phyloP scores from a whole-genome alignment of 129 eudicot species.

The Lactuca sativa region DNA sequence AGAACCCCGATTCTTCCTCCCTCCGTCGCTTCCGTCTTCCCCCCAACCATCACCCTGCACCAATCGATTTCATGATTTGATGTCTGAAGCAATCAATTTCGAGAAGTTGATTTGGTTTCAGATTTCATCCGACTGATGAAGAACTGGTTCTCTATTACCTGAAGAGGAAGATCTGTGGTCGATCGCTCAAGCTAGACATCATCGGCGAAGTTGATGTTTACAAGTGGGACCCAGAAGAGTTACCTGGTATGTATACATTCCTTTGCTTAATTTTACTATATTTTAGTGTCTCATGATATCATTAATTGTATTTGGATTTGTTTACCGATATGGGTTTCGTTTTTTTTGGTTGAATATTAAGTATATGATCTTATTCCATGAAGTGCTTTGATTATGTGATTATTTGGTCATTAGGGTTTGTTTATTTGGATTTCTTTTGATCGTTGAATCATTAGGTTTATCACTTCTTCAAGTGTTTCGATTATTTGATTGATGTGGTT shows the following conservation, averaged over 20 bases:
- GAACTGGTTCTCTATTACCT: too few species aligned
- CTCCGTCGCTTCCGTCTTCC: too few species aligned
- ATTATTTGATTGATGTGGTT: background rate
- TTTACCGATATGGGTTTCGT: background rate
- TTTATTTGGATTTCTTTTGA: background rate
- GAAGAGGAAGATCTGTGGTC: too few species aligned
- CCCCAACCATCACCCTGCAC: too few species aligned
- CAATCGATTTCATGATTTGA: background rate
- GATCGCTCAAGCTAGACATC: too few species aligned
- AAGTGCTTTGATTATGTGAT: conserved; percentile 11
- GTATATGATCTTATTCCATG: background rate
- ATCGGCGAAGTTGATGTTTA: too few species aligned
- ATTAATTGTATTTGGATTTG: background rate
- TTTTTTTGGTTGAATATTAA: background rate
- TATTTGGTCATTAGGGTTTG: background rate
- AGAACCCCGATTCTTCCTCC: too few species aligned
- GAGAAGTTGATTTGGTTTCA: too few species aligned
- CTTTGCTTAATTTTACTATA: background rate
- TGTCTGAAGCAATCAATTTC: too few species aligned
- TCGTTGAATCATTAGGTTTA: too few species aligned
- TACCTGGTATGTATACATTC: conserved; percentile 58
- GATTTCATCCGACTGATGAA: too few species aligned
- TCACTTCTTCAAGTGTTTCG: background rate
- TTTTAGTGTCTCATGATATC: background rate
- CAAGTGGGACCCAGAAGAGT: conserved; percentile 26